Evolutionary conservation across 2,329 filamentous ascomycete genomes (phyloP).

Genomic region (Sodiomyces alkalinus): DNA sequence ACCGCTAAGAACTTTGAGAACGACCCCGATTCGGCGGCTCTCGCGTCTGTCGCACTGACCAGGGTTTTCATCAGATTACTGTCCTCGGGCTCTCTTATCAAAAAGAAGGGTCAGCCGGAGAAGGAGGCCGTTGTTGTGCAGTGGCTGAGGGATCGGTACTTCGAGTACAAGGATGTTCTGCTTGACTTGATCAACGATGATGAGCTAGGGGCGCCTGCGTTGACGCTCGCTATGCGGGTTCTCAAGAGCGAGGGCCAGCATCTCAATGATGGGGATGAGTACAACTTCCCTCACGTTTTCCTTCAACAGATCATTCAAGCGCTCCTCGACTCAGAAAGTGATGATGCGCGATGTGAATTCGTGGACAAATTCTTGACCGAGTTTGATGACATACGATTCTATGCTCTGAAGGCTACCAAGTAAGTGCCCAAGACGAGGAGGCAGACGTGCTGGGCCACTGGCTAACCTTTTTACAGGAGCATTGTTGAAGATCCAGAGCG

Average conservation of each 20-base stretch:
- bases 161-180: constrained; percentile 53
- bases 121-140: constrained; percentile 59
- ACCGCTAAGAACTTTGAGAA: constrained; percentile 30
- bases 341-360: constrained; percentile 55
- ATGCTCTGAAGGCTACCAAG: constrained; percentile 62
- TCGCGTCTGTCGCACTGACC: constrained; percentile 69
- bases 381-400: constrained; percentile 74
- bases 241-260: constrained; percentile 64
- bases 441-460: not conserved
- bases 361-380: constrained; percentile 62
- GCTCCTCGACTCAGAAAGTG: constrained; percentile 42
- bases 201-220: constrained; percentile 49
- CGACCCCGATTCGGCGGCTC: constrained; percentile 40
- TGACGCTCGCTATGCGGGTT: constrained; percentile 71
- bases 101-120: constrained; percentile 49
- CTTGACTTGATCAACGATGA: constrained; percentile 46
- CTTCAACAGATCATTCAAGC: constrained; percentile 49
- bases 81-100: constrained; percentile 53
- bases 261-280: constrained; percentile 43
- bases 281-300: constrained; percentile 53
- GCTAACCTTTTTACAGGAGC: constrained; percentile 12
- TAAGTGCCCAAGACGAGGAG: constrained; percentile 25
- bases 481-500: constrained; percentile 12
- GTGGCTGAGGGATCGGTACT: constrained; percentile 65
- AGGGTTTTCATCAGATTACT: constrained; percentile 74